Conservation (phyloP, 257 asterid species). For the Nicotiana knightiana region DNA sequence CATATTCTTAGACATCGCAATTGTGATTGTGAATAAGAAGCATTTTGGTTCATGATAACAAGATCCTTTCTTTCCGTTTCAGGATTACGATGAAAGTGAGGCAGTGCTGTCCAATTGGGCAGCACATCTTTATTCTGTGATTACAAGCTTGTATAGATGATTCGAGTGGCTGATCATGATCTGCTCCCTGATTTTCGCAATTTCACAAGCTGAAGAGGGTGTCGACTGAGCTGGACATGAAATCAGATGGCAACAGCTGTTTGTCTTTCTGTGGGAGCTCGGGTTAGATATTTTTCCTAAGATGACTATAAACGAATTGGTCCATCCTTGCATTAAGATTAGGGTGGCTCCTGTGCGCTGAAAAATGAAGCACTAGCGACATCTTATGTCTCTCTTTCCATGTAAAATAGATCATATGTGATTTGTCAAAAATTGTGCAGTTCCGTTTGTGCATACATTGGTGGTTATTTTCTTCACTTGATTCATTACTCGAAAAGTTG, state of each 20-base stretch:
- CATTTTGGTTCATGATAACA: not conserved
- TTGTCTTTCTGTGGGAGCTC: conserved; percentile 25
- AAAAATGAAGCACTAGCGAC: conserved; percentile 24
- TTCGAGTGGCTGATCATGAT: conserved; percentile 16
- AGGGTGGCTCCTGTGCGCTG: conserved; percentile 27
- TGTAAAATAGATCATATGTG: conserved; percentile 32
- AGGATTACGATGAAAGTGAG: not conserved
- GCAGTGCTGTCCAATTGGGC: not conserved
- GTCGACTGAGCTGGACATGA: conserved; percentile 13
- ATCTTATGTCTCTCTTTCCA: conserved; percentile 17
- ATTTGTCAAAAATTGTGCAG: conserved; percentile 21
- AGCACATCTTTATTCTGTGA: not conserved
- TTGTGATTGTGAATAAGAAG: not conserved
- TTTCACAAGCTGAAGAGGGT: conserved; percentile 11
- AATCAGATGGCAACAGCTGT: not conserved
- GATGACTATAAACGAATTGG: conserved; percentile 29
- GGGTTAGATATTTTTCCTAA: conserved; percentile 35
- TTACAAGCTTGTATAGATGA: conserved; percentile 11
- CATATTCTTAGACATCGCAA: not conserved
- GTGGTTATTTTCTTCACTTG: conserved; percentile 10
- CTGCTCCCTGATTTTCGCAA: conserved; percentile 6
- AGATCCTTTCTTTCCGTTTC: not conserved
- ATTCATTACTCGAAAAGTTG: not conserved
- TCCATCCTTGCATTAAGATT: conserved; percentile 32
- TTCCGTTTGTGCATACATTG: conserved; percentile 26